Percentiles rank a stretch among this genome's conserved stretches.
Conservation (phyloP, 768 basidiomycete species). For the Tylopilus subfusipes region DNA sequence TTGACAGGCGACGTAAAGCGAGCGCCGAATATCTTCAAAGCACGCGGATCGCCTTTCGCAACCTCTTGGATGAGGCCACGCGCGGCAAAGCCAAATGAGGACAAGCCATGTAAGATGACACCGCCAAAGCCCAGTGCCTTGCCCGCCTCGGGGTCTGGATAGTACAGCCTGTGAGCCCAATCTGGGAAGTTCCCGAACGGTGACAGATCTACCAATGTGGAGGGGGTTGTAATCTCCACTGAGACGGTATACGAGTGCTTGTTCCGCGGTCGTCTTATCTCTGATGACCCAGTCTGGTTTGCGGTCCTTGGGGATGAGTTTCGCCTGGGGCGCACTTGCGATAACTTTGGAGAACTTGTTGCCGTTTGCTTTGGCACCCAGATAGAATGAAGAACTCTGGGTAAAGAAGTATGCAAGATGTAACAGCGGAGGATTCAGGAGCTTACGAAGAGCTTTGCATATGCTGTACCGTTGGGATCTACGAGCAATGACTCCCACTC, state of each 20-base stretch:
- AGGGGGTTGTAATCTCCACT: conserved; percentile 80
- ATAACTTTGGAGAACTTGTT: conserved; percentile 61
- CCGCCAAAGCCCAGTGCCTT: conserved; percentile 74
- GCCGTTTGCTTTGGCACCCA: conserved; percentile 64
- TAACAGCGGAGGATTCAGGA: background rate
- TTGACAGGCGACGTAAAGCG: conserved; percentile 82
- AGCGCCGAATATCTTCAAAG: conserved; percentile 65
- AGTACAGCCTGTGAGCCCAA: background rate
- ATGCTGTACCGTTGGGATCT: conserved; percentile 55
- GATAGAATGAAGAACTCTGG: conserved; percentile 63
- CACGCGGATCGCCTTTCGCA: conserved; percentile 55
- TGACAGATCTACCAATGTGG: conserved; percentile 53
- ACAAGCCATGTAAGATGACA: conserved; percentile 81
- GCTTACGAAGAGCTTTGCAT: conserved; percentile 61
- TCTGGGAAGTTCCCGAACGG: background rate
- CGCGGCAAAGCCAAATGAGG: conserved; percentile 78
- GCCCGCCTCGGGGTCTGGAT: conserved; percentile 70
- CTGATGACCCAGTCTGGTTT: conserved; percentile 57
- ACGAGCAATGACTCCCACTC: conserved; percentile 62
- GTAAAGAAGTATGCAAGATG: background rate
- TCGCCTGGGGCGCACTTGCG: conserved; percentile 56
- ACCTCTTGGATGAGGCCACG: conserved; percentile 66
- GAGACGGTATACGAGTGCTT: conserved; percentile 68
- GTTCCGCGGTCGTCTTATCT: conserved; percentile 61
- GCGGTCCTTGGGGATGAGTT: conserved; percentile 57